These are phyloP conservation scores for Vitis hybrid DNA, from an alignment of 177 flowering plant genomes.

Conservation along the genomic window DNA sequence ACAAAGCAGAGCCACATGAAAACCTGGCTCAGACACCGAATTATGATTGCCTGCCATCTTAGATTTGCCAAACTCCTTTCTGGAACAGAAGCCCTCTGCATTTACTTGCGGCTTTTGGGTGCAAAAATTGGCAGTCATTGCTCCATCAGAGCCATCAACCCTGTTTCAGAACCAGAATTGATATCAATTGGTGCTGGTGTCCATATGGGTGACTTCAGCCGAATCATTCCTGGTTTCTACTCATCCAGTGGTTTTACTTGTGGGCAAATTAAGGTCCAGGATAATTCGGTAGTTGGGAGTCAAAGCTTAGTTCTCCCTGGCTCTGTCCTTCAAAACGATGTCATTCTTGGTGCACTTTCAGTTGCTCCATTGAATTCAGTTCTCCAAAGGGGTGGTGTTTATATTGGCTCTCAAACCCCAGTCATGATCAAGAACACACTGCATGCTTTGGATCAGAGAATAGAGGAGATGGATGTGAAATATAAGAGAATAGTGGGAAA, in stretches of 20 bases:
- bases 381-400: slow-evolving; percentile 75
- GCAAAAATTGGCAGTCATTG: slow-evolving; percentile 65
- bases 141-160: slow-evolving; percentile 77
- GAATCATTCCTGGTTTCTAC: slow-evolving; percentile 59
- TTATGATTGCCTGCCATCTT: slow-evolving; percentile 53
- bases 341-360: slow-evolving; percentile 77
- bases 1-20: slow-evolving; percentile 28
- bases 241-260: slow-evolving; percentile 31
- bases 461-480: slow-evolving; percentile 70
- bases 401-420: slow-evolving; percentile 62
- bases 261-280: slow-evolving; percentile 49
- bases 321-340: slow-evolving; percentile 52
- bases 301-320: slow-evolving; percentile 73
- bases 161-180: slow-evolving; percentile 52
- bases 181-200: slow-evolving; percentile 61
- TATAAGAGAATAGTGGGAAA: slow-evolving; percentile 71
- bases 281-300: slow-evolving; percentile 68
- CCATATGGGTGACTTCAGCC: slow-evolving; percentile 77
- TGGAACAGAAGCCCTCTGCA: slow-evolving; percentile 81
- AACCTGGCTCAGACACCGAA: slow-evolving; percentile 53
- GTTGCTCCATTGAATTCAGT: slow-evolving; percentile 64
- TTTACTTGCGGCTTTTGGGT: slow-evolving; percentile 60
- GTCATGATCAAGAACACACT: slow-evolving; percentile 68
- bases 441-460: slow-evolving; percentile 67
- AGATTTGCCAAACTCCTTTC: slow-evolving; percentile 64